phyloP scores from a whole-genome alignment of 2,329 filamentous ascomycete species.

The Didymella arachidicola region DNA sequence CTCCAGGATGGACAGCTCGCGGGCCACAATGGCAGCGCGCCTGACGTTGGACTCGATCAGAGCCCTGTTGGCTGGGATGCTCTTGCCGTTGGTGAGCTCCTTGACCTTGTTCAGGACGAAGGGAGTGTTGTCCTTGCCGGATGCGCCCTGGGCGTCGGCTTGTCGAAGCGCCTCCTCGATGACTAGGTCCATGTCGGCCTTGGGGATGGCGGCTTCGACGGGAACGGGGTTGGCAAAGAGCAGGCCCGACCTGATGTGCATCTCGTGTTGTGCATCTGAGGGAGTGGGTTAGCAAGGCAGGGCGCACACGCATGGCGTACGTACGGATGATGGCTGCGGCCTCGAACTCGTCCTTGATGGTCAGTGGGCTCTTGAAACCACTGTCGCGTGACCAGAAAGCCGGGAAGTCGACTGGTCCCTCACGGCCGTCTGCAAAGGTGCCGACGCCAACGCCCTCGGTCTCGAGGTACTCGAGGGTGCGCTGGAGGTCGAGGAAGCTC shows the following conservation, averaged over 20 bases:
- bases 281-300: conserved; percentile 7
- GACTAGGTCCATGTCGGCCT: conserved; percentile 54
- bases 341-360: conserved; percentile 77
- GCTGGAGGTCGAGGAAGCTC: conserved; percentile 90
- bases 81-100: conserved; percentile 75
- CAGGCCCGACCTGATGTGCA: conserved; percentile 79
- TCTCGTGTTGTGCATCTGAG: conserved; percentile 72
- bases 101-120: conserved; percentile 82
- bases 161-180: conserved; percentile 52
- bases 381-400: conserved; percentile 93
- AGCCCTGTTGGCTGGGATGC: conserved; percentile 76
- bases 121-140: conserved; percentile 82
- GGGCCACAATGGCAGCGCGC: conserved; percentile 69
- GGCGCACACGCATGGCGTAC: conserved; percentile 34
- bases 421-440: conserved; percentile 85
- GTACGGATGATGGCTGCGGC: conserved; percentile 85
- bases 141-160: conserved; percentile 55
- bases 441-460: conserved; percentile 80
- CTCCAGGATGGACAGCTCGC: conserved; percentile 66
- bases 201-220: conserved; percentile 71
- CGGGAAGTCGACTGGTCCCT: conserved; percentile 80
- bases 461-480: conserved; percentile 83
- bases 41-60: conserved; percentile 72
- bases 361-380: conserved; percentile 77
- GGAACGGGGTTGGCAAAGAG: conserved; percentile 91